A percentile compares a stretch with the other conserved stretches of the same genome.
These are phyloP conservation scores for Phytophthora pseudosyringae DNA, from an alignment of 352 stramenopile genomes.

Conservation along the genomic window DNA sequence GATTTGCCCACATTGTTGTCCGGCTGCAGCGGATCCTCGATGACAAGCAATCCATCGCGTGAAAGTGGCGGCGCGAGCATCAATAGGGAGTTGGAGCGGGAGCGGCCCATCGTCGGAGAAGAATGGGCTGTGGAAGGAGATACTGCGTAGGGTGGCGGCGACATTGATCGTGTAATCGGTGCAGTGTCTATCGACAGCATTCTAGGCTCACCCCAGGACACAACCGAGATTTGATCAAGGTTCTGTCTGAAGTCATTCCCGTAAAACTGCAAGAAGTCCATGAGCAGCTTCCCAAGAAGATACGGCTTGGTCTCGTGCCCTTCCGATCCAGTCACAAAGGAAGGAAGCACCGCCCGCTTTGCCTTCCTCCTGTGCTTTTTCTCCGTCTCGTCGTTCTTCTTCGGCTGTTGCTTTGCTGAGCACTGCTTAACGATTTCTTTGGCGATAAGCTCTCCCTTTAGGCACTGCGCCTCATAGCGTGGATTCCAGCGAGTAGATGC, in stretches of 20 bases:
- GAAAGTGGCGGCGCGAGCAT: conserved; percentile 26
- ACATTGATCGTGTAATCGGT: conserved; percentile 18
- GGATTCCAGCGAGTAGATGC: conserved; percentile 21
- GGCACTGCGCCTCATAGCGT: conserved; percentile 54
- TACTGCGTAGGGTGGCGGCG: conserved; percentile 21
- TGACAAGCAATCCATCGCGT: conserved; percentile 60
- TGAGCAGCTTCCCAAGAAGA: conserved; percentile 80
- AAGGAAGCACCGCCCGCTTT: conserved; percentile 45
- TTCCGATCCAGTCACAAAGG: conserved; percentile 42
- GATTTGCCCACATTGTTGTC: conserved; percentile 87
- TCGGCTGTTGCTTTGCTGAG: conserved; percentile 41
- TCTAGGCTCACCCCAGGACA: conserved; percentile 35
- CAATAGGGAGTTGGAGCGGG: conserved; percentile 29
- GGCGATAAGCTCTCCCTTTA: conserved; percentile 54
- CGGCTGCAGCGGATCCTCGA: conserved; percentile 72
- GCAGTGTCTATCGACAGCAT: conserved; percentile 22
- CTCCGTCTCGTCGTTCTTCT: conserved; percentile 23
- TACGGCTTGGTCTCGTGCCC: conserved; percentile 51
- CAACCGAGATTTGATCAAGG: conserved; percentile 65
- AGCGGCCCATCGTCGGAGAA: conserved; percentile 20
- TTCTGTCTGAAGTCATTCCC: conserved; percentile 83
- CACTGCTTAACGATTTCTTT: conserved; percentile 65
- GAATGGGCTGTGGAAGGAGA: conserved; percentile 26
- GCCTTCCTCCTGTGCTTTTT: conserved; percentile 30
- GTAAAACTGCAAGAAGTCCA: conserved; percentile 88